Evolutionary conservation across 352 stramenopile species (phyloP).

Genomic region (Phytophthora fragariae): DNA sequence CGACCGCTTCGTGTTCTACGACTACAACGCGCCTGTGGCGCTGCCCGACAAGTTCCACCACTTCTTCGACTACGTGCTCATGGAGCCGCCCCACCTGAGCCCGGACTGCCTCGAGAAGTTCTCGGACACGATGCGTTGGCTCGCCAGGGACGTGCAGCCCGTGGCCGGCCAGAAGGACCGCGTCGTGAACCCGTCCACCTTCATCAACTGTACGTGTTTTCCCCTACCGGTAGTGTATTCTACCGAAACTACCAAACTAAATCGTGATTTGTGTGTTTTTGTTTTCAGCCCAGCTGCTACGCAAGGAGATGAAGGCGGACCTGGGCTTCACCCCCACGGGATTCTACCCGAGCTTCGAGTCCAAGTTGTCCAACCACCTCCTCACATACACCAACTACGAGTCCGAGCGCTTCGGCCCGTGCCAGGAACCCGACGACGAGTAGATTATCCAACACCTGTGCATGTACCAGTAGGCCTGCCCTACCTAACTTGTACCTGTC

Average conservation of each 20-base stretch:
- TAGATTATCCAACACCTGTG: neutral
- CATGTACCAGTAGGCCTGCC: too few relatives aligned
- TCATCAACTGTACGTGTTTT: conserved; percentile 51
- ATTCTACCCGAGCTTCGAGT: conserved; percentile 61
- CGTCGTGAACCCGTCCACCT: conserved; percentile 51
- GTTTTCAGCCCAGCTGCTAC: conserved; percentile 44
- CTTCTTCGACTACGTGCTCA: conserved; percentile 64
- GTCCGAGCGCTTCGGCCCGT: conserved; percentile 51
- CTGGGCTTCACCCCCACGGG: conserved; percentile 55
- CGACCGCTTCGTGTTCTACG: conserved; percentile 57
- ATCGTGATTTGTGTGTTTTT: too few relatives aligned
- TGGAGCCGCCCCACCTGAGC: conserved; percentile 59
- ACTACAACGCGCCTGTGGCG: conserved; percentile 54
- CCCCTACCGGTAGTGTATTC: too few relatives aligned
- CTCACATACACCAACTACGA: conserved; percentile 67
- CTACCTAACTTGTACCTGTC: neutral
- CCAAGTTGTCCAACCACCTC: conserved; percentile 62
- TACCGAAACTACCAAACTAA: too few relatives aligned
- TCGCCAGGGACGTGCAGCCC: conserved; percentile 43
- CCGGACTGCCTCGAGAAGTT: conserved; percentile 58
- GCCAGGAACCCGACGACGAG: conserved; percentile 36
- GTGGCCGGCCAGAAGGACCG: conserved; percentile 42
- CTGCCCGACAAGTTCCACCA: conserved; percentile 57
- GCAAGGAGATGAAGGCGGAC: conserved; percentile 53
- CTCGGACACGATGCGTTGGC: conserved; percentile 56